A percentile compares a stretch with the other conserved stretches of the same genome.
Evolutionary conservation across 2,329 filamentous ascomycete genomes (phyloP).

Genomic region (Alternaria rosae): DNA sequence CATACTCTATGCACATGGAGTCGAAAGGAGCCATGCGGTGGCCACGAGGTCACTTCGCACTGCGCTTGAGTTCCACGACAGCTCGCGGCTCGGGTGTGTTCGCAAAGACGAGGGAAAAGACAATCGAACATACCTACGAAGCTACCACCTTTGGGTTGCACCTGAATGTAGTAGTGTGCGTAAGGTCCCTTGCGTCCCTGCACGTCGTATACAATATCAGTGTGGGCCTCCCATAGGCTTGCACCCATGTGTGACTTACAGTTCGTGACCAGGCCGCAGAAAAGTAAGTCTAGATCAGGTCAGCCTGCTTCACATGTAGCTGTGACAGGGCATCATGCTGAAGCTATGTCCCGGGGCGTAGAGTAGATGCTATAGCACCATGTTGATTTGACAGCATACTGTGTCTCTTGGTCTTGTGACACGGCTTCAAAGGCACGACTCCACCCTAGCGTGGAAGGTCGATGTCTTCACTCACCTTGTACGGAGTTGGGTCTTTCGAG

Average conservation of each 20-base stretch:
- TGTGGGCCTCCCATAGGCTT: conserved; percentile 2
- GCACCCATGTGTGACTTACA: background rate
- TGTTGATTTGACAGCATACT: background rate
- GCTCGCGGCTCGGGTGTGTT: background rate
- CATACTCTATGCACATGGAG: conserved; percentile 3
- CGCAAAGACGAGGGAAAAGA: conserved; percentile 1
- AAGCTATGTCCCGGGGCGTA: background rate
- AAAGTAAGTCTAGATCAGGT: conserved; percentile 1
- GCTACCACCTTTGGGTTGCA: conserved; percentile 70
- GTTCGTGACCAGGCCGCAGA: conserved; percentile 3
- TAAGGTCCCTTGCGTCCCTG: conserved; percentile 74
- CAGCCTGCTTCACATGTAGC: background rate
- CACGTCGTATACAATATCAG: conserved; percentile 64
- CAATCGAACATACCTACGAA: conserved; percentile 69
- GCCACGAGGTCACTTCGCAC: conserved; percentile 8
- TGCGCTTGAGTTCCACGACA: conserved; percentile 5
- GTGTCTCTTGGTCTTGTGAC: background rate
- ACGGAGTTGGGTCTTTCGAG: conserved; percentile 82
- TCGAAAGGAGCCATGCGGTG: conserved; percentile 1
- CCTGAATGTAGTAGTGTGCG: conserved; percentile 86
- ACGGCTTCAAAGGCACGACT: background rate
- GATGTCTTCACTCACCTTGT: conserved; percentile 69
- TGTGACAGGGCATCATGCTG: background rate
- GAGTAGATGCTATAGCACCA: background rate
- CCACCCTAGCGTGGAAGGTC: background rate